phyloP scores from a whole-genome alignment of 495 filamentous ascomycete species.

The Penicillium steckii region DNA sequence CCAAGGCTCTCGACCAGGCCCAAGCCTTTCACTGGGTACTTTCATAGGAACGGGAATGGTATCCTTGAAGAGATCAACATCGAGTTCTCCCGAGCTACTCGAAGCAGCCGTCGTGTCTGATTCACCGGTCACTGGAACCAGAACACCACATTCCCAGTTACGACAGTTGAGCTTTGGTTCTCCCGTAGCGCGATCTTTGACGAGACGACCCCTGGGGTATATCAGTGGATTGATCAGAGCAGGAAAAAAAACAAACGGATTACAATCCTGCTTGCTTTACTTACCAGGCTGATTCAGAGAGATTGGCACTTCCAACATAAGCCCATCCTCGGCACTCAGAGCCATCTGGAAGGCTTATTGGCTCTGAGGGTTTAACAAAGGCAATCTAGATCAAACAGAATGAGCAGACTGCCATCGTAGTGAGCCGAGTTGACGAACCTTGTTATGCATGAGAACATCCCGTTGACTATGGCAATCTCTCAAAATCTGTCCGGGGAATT shows the following conservation, averaged over 20 bases:
- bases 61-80: constrained; percentile 47
- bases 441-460: constrained; percentile 82
- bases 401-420: background rate
- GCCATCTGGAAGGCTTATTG: constrained; percentile 24
- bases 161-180: constrained; percentile 73
- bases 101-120: background rate
- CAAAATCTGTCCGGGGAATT: constrained; percentile 69
- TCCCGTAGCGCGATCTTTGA: constrained; percentile 62
- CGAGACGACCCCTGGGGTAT: constrained; percentile 63
- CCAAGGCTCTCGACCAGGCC: constrained; percentile 52
- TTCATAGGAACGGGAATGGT: constrained; percentile 72
- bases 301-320: constrained; percentile 90
- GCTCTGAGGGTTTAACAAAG: constrained; percentile 55
- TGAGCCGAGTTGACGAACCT: constrained; percentile 39
- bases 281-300: constrained; percentile 91
- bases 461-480: constrained; percentile 72
- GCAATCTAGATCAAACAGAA: constrained; percentile 23
- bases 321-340: constrained; percentile 57
- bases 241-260: background rate
- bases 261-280: constrained; percentile 16
- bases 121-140: constrained; percentile 52
- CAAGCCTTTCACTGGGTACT: constrained; percentile 54
- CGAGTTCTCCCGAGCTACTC: background rate
- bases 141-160: constrained; percentile 96
- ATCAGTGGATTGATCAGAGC: background rate